Evolutionary conservation across 805 yeast species (phyloP).

Genomic region (Wickerhamomyces chambardii): DNA sequence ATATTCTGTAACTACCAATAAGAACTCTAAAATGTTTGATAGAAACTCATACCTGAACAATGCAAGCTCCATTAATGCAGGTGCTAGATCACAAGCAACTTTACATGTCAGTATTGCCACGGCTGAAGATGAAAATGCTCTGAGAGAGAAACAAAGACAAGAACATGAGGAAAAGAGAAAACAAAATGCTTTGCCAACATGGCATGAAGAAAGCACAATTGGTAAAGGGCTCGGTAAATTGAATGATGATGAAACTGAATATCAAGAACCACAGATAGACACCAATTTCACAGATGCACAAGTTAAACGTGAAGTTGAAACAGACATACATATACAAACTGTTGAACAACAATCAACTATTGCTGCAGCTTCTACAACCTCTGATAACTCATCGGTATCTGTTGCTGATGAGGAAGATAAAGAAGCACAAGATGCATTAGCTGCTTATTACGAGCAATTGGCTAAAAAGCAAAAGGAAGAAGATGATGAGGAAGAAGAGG

Average conservation of each 20-base stretch:
- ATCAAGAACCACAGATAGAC: conserved; percentile 3
- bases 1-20: conserved; percentile 49
- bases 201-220: conserved; percentile 92
- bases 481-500: conserved; percentile 48
- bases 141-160: conserved; percentile 53
- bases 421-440: conserved; percentile 64
- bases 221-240: conserved; percentile 54
- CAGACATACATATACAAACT: conserved; percentile 3
- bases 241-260: conserved; percentile 38
- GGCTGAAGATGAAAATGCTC: conserved; percentile 73
- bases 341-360: conserved; percentile 5
- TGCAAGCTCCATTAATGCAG: conserved; percentile 37
- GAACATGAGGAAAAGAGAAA: conserved; percentile 66
- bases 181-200: conserved; percentile 92
- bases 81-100: conserved; percentile 69
- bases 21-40: conserved; percentile 33
- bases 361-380: conserved; percentile 1
- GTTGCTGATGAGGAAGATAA: conserved; percentile 39
- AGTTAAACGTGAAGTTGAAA: conserved; percentile 1
- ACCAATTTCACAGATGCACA: conserved; percentile 14
- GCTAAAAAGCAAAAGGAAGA: conserved; percentile 62
- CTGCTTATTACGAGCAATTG: conserved; percentile 70
- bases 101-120: conserved; percentile 82
- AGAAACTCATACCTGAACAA: conserved; percentile 26
- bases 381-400: conserved; percentile 6